phyloP scores from a whole-genome alignment of 495 filamentous ascomycete genomes.

The Penicillium pulvis region DNA sequence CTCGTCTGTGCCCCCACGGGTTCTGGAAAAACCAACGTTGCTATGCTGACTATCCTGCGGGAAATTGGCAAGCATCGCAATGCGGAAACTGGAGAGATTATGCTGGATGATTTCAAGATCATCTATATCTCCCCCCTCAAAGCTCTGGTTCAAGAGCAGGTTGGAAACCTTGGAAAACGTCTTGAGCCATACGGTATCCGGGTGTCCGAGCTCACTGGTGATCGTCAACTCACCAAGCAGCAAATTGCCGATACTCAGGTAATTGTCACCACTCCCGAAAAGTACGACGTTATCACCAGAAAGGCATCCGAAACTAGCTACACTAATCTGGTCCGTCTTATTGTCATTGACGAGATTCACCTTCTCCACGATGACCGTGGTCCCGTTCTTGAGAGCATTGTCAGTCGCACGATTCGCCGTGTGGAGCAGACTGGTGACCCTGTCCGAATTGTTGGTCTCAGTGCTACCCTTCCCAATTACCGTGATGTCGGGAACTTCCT shows the following conservation, averaged over 20 bases:
- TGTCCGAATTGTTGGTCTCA: slow-evolving; percentile 88
- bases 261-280: slow-evolving; percentile 98
- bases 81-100: slow-evolving; percentile 81
- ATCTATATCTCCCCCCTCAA: slow-evolving; percentile 98
- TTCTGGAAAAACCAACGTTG: slow-evolving; percentile 98
- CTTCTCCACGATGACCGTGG: slow-evolving; percentile 96
- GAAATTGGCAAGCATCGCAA: slow-evolving; percentile 97
- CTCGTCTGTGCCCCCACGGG: slow-evolving; percentile 96
- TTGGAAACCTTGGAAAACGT: slow-evolving; percentile 92
- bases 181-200: slow-evolving; percentile 88
- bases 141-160: slow-evolving; percentile 93
- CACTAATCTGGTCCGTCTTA: slow-evolving; percentile 90
- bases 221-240: slow-evolving; percentile 97
- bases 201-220: slow-evolving; percentile 92
- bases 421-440: slow-evolving; percentile 92
- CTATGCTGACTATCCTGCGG: slow-evolving; percentile 93
- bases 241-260: slow-evolving; percentile 98
- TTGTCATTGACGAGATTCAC: slow-evolving; percentile 98
- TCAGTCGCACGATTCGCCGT: slow-evolving; percentile 88
- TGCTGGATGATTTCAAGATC: slow-evolving; percentile 96
- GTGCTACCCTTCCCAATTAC: slow-evolving; percentile 95
- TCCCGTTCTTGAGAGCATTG: slow-evolving; percentile 95
- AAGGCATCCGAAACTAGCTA: slow-evolving; percentile 98
- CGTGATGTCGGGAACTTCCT: slow-evolving; percentile 95
- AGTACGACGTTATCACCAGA: slow-evolving; percentile 98